These are phyloP conservation scores for Hypoxylon cercidicola DNA, from an alignment of 495 filamentous ascomycete species.

Conservation along the genomic window DNA sequence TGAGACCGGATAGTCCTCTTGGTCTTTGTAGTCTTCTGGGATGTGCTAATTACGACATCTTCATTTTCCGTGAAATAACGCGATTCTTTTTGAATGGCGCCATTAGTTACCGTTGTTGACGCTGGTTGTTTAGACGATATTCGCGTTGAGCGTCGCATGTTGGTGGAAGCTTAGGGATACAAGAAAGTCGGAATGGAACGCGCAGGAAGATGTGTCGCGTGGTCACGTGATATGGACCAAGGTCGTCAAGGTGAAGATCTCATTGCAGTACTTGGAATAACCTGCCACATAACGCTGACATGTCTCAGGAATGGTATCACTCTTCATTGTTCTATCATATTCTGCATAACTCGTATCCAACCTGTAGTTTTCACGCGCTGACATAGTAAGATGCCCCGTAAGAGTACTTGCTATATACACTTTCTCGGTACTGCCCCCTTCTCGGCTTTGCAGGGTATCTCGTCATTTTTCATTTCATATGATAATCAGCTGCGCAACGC, in stretches of 20 bases:
- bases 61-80: constrained; percentile 5
- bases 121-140: constrained; percentile 1
- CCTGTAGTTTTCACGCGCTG: background rate
- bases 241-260: background rate
- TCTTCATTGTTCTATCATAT: background rate
- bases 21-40: background rate
- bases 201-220: constrained; percentile 17
- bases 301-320: background rate
- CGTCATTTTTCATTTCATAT: constrained; percentile 15
- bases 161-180: constrained; percentile 4
- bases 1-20: constrained; percentile 20
- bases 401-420: background rate
- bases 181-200: constrained; percentile 11
- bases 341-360: constrained; percentile 2
- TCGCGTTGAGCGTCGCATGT: constrained; percentile 34
- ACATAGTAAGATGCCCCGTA: background rate
- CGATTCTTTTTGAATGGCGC: background rate
- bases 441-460: background rate
- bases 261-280: too few species aligned
- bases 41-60: background rate
- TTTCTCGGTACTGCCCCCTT: background rate
- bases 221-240: constrained; percentile 33
- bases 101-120: background rate
- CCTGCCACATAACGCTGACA: background rate
- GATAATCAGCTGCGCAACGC: constrained; percentile 29